phyloP scores from a whole-genome alignment of 805 yeast genomes.

The Pichia heedii region DNA sequence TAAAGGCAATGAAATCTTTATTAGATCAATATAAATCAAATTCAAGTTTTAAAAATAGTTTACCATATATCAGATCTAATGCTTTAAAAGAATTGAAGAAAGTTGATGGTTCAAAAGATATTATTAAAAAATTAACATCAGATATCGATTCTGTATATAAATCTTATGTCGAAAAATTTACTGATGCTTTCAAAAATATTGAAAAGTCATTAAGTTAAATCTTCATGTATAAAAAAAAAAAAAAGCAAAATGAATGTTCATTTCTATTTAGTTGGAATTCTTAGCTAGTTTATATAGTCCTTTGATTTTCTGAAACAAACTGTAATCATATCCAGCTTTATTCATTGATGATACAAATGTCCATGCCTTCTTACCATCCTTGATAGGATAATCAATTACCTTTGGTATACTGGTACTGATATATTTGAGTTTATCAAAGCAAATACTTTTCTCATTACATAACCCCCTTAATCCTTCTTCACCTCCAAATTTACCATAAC shows the following conservation, averaged over 20 bases:
- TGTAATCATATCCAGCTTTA: conserved; percentile 71
- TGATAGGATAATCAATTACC: conserved; percentile 86
- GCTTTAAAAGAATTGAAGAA: conserved; percentile 46
- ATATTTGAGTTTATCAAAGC: conserved; percentile 73
- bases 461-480: conserved; percentile 92
- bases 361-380: conserved; percentile 80
- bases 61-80: conserved; percentile 50
- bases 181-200: conserved; percentile 44
- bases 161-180: conserved; percentile 48
- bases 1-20: conserved; percentile 54
- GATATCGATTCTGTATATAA: conserved; percentile 68
- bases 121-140: conserved; percentile 42
- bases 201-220: conserved; percentile 31
- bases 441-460: conserved; percentile 79
- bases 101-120: conserved; percentile 41
- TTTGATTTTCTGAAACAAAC: conserved; percentile 59
- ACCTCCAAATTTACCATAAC: conserved; percentile 97
- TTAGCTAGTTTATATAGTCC: conserved; percentile 47
- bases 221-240: neutral
- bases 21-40: conserved; percentile 56
- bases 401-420: conserved; percentile 79
- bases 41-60: conserved; percentile 34
- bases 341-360: conserved; percentile 73
- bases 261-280: conserved; percentile 24
- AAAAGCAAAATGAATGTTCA: neutral